Evolutionary conservation across 2,329 filamentous ascomycete genomes (phyloP).

Genomic region (Trichocomaceae sp.): DNA sequence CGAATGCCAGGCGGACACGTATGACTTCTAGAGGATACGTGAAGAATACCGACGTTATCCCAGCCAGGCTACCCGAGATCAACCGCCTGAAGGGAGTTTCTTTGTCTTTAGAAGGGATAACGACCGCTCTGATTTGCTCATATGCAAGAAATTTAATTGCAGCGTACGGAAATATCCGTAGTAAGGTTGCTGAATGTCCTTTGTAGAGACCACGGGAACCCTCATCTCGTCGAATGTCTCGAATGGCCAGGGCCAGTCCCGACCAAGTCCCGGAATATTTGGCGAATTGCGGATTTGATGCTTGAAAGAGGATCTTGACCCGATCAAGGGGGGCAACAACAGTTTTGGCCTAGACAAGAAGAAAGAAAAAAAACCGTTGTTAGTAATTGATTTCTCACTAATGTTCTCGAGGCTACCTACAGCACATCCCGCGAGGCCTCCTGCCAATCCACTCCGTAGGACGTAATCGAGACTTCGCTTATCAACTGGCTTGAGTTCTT

Average conservation of each 20-base stretch:
- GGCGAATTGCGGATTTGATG: slow-evolving; percentile 84
- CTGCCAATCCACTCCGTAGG: slow-evolving; percentile 74
- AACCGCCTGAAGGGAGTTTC: slow-evolving; percentile 72
- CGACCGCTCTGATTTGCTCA: slow-evolving; percentile 77
- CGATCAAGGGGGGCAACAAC: slow-evolving; percentile 91
- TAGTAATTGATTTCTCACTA: background rate
- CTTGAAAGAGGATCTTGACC: slow-evolving; percentile 97
- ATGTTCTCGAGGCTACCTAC: slow-evolving; percentile 49
- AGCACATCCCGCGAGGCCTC: slow-evolving; percentile 84
- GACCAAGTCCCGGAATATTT: slow-evolving; percentile 89
- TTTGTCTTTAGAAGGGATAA: slow-evolving; percentile 65
- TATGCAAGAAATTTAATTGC: slow-evolving; percentile 98
- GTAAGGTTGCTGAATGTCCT: slow-evolving; percentile 86
- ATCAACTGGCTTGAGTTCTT: slow-evolving; percentile 43
- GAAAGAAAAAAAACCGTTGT: background rate
- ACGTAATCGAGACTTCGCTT: slow-evolving; percentile 78
- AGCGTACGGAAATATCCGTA: slow-evolving; percentile 94
- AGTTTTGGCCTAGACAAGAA: slow-evolving; percentile 69
- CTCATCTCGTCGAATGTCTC: slow-evolving; percentile 71
- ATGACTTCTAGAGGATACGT: slow-evolving; percentile 94
- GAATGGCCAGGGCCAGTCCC: slow-evolving; percentile 74
- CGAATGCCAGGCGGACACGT: slow-evolving; percentile 85
- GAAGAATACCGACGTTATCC: slow-evolving; percentile 87
- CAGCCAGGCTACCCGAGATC: slow-evolving; percentile 45
- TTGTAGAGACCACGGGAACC: slow-evolving; percentile 75